phyloP scores from a whole-genome alignment of 345 rosid species.

The Odontarrhena argentea region DNA sequence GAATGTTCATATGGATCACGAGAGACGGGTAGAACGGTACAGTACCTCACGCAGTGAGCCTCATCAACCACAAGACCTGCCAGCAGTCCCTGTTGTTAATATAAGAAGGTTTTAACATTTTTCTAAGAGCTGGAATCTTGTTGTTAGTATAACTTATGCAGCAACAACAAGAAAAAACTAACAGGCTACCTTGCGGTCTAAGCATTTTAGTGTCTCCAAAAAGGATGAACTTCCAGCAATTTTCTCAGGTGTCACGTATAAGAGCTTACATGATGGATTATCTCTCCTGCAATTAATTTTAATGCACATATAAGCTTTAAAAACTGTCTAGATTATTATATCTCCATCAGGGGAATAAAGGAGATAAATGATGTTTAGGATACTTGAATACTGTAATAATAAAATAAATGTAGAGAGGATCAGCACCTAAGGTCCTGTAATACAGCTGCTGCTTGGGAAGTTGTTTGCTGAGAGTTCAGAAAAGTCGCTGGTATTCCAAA shows the following conservation, averaged over 20 bases:
- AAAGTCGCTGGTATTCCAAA: slow-evolving; percentile 84
- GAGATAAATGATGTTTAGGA: slow-evolving; percentile 1
- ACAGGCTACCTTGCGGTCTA: slow-evolving; percentile 64
- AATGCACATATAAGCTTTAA: slow-evolving; percentile 7
- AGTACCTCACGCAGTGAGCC: slow-evolving; percentile 91
- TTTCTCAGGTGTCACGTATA: slow-evolving; percentile 94
- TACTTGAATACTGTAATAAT: slow-evolving; percentile 1
- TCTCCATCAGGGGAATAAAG: background rate
- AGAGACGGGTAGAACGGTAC: background rate
- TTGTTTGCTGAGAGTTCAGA: slow-evolving; percentile 85
- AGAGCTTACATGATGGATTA: slow-evolving; percentile 82
- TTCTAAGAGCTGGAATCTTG: background rate
- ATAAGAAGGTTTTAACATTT: slow-evolving; percentile 4
- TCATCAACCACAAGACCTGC: slow-evolving; percentile 92
- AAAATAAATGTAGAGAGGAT: slow-evolving; percentile 23
- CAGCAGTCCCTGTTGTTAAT: slow-evolving; percentile 58
- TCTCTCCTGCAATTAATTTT: slow-evolving; percentile 53
- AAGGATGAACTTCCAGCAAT: slow-evolving; percentile 70
- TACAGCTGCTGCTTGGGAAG: slow-evolving; percentile 76
- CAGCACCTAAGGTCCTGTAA: slow-evolving; percentile 78
- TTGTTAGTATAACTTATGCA: background rate
- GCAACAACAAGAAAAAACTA: slow-evolving; percentile 9
- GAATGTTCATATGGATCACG: slow-evolving; percentile 5
- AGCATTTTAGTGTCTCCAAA: slow-evolving; percentile 56
- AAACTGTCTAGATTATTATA: background rate